These are phyloP conservation scores for Dimocarpus longan DNA, from an alignment of 345 rosid genomes.

Conservation along the genomic window DNA sequence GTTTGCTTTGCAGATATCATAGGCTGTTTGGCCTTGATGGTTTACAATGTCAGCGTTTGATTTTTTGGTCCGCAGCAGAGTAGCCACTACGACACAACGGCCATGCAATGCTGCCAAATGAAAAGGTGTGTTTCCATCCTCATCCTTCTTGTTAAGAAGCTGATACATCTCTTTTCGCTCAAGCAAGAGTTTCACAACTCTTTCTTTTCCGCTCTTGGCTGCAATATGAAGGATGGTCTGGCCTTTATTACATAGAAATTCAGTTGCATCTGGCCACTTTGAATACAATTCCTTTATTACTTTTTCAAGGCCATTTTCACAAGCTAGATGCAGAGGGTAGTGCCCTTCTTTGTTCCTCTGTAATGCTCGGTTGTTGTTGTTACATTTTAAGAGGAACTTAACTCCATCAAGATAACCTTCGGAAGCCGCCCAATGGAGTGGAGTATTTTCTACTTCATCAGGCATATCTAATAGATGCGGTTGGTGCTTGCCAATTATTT, in stretches of 20 bases:
- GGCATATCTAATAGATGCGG: background rate
- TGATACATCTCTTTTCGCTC: constrained; percentile 1
- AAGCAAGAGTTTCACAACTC: constrained; percentile 19
- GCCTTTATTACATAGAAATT: constrained; percentile 14
- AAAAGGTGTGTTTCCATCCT: constrained; percentile 37
- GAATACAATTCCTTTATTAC: constrained; percentile 18
- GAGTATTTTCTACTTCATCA: background rate
- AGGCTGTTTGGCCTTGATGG: constrained; percentile 29
- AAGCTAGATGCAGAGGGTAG: constrained; percentile 31
- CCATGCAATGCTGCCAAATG: constrained; percentile 31
- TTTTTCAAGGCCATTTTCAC: constrained; percentile 13
- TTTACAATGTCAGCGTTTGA: constrained; percentile 18
- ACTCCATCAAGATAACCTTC: background rate
- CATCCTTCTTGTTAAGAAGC: constrained; percentile 23
- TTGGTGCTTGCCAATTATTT: background rate
- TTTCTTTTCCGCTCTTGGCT: constrained; percentile 20
- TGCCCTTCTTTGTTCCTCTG: constrained; percentile 14
- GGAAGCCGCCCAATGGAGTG: constrained; percentile 16
- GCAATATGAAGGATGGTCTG: constrained; percentile 34
- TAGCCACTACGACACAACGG: constrained; percentile 21
- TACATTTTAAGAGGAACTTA: background rate
- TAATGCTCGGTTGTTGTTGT: background rate
- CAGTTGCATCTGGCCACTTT: constrained; percentile 20
- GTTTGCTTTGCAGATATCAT: constrained; percentile 18
- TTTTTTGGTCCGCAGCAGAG: constrained; percentile 18